Conservation (phyloP, 139 green algal species). For the Closterium sp. region DNA sequence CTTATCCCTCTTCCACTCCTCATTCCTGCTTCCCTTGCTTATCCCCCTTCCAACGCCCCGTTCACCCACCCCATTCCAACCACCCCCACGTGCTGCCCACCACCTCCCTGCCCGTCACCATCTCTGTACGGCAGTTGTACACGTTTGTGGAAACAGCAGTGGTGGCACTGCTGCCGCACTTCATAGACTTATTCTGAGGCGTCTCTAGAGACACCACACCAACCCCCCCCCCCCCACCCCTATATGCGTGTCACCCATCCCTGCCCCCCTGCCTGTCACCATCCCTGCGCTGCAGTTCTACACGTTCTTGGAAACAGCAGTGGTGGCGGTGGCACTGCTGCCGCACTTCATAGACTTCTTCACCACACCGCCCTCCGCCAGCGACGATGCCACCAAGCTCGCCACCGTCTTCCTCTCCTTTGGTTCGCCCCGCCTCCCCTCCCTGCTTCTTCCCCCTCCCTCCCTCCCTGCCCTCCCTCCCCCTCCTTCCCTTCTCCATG, state of each 20-base stretch:
- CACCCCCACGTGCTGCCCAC: no score
- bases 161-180: conserved; percentile 38
- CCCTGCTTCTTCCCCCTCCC: no score
- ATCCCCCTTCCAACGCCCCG: no score
- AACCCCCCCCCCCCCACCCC: no score
- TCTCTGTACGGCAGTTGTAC: background rate
- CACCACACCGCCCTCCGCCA: background rate
- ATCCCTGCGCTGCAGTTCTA: conserved; percentile 1
- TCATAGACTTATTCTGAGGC: conserved; percentile 36
- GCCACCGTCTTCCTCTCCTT: conserved; percentile 45
- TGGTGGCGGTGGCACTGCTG: conserved; percentile 36
- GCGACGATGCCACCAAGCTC: conserved; percentile 7
- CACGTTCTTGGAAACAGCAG: conserved; percentile 48
- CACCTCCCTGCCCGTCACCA: background rate
- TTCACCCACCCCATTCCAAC: no score
- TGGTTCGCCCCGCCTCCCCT: conserved; percentile 2
- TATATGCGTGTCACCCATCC: background rate
- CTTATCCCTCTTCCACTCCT: no score
- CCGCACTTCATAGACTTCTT: conserved; percentile 39
- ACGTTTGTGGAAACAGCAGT: conserved; percentile 51
- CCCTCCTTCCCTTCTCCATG: background rate
- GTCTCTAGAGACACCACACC: no score
- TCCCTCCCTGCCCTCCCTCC: background rate
- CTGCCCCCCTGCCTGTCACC: background rate
- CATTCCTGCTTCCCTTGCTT: no score